phyloP scores from a whole-genome alignment of 179 eudicot species.

The Drosera spatulata region DNA sequence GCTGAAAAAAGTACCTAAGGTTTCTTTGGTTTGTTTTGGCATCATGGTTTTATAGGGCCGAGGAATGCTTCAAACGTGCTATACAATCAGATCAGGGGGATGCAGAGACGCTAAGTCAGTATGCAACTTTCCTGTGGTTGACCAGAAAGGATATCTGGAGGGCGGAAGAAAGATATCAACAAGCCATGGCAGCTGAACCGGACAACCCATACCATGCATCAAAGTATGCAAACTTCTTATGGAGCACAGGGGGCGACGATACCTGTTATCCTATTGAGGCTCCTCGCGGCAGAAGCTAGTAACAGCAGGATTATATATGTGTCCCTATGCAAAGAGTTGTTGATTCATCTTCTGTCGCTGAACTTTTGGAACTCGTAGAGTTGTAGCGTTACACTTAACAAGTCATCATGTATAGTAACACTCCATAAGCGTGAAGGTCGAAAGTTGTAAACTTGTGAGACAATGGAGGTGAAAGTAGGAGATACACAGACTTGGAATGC shows the following conservation, averaged over 20 bases:
- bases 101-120: constrained; percentile 22
- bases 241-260: constrained; percentile 40
- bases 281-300: constrained; percentile 7
- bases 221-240: constrained; percentile 34
- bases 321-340: no score
- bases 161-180: constrained; percentile 33
- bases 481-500: no score
- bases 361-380: no score
- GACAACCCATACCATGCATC: constrained; percentile 30
- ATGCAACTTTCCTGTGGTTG: constrained; percentile 36
- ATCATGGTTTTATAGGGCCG: constrained; percentile 19
- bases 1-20: no score
- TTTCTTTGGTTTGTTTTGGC: neutral
- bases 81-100: constrained; percentile 23
- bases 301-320: neutral
- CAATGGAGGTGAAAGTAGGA: no score
- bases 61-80: constrained; percentile 33
- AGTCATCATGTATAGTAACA: no score
- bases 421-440: no score
- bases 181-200: constrained; percentile 31
- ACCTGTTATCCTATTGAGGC: constrained; percentile 29
- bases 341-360: no score
- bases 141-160: constrained; percentile 28
- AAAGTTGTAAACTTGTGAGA: no score
- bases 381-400: no score